Conservation (phyloP, 2,329 filamentous ascomycete species). For the Trichoderma koningii region DNA sequence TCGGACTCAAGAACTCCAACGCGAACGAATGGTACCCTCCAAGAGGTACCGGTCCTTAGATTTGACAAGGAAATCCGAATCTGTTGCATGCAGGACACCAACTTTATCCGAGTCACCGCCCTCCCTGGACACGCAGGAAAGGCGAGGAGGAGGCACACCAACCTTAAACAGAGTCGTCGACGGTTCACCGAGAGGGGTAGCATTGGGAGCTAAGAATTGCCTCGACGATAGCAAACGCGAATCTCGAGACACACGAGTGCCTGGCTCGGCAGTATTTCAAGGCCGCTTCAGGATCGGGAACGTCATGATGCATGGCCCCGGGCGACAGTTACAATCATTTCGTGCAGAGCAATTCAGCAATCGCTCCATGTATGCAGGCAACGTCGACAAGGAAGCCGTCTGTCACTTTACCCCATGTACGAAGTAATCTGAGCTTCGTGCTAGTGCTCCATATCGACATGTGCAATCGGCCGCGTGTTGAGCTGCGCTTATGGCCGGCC, state of each 20-base stretch:
- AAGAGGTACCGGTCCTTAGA: slow-evolving; percentile 13
- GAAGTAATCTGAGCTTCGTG: slow-evolving; percentile 6
- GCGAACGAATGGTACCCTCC: slow-evolving; percentile 20
- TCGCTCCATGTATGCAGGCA: slow-evolving; percentile 13
- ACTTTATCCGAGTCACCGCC: slow-evolving; percentile 15
- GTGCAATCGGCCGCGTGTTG: slow-evolving; percentile 19
- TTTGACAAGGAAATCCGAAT: slow-evolving; percentile 6
- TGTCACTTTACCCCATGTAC: not conserved
- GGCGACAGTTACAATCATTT: not conserved
- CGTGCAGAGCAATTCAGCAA: slow-evolving; percentile 17
- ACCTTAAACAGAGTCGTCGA: slow-evolving; percentile 11
- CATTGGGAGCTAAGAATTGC: slow-evolving; percentile 21
- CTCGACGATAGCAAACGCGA: slow-evolving; percentile 15
- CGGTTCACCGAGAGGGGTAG: slow-evolving; percentile 21
- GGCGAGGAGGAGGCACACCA: slow-evolving; percentile 20
- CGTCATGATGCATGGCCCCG: slow-evolving; percentile 8
- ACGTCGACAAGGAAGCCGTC: not conserved
- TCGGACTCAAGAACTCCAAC: slow-evolving; percentile 22
- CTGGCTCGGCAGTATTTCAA: slow-evolving; percentile 20
- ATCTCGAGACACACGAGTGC: slow-evolving; percentile 13
- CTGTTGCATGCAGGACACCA: slow-evolving; percentile 26
- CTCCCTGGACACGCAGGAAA: slow-evolving; percentile 1
- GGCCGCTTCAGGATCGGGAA: not conserved
- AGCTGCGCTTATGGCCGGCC: slow-evolving; percentile 20
- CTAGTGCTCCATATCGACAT: slow-evolving; percentile 4